phyloP scores from a whole-genome alignment of 1,139 yeast genomes.

The Saccharomycopsis crataegensis region DNA sequence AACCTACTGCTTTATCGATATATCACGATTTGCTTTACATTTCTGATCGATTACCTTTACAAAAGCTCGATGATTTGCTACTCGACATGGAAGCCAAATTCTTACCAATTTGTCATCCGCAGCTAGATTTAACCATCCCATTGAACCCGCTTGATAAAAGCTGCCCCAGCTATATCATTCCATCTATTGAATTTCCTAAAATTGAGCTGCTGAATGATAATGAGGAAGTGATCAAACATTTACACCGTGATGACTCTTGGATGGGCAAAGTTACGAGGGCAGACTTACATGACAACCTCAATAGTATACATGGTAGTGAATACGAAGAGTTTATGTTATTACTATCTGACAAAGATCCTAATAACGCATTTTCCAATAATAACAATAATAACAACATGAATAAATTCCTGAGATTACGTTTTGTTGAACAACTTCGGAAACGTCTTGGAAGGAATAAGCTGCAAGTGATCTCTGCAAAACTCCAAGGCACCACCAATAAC shows the following conservation, averaged over 20 bases:
- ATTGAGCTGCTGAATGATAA: slow-evolving; percentile 31
- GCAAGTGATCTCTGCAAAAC: slow-evolving; percentile 26
- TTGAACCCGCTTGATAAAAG: slow-evolving; percentile 49
- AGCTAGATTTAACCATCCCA: slow-evolving; percentile 67
- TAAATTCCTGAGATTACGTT: slow-evolving; percentile 42
- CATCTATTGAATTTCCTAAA: slow-evolving; percentile 39
- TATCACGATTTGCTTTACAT: slow-evolving; percentile 82
- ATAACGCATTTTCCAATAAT: slow-evolving; percentile 25
- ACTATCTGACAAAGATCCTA: slow-evolving; percentile 28
- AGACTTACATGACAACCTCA: slow-evolving; percentile 46
- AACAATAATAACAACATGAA: slow-evolving; percentile 38
- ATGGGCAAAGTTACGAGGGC: slow-evolving; percentile 35
- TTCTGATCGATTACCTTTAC: slow-evolving; percentile 67
- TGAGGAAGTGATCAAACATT: slow-evolving; percentile 31
- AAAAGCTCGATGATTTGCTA: slow-evolving; percentile 73
- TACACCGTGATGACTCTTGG: slow-evolving; percentile 42
- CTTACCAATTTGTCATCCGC: slow-evolving; percentile 67
- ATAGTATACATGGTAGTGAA: slow-evolving; percentile 68
- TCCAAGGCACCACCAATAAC: not conserved
- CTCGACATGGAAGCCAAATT: slow-evolving; percentile 80
- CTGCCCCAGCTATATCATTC: slow-evolving; percentile 39
- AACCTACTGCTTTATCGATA: slow-evolving; percentile 73
- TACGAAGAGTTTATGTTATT: slow-evolving; percentile 84
- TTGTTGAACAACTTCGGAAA: slow-evolving; percentile 40
- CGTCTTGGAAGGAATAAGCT: slow-evolving; percentile 37